Evolutionary conservation across 1,284 basidiomycete genomes (phyloP).

Genomic region (Fomitopsis betulina): DNA sequence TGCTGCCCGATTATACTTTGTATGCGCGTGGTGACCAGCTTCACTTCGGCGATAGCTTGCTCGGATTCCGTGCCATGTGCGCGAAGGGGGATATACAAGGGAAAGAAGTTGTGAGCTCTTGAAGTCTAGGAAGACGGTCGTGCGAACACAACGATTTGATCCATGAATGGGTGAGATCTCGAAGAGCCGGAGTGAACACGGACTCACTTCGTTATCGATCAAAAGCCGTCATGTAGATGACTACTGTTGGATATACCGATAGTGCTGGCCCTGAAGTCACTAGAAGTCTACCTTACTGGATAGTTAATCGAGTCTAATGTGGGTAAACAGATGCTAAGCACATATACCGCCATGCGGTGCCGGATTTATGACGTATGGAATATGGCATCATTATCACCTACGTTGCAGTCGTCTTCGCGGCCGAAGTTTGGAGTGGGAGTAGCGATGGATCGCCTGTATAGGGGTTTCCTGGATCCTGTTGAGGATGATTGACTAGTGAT

Average conservation of each 20-base stretch:
- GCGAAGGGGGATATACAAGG: neutral
- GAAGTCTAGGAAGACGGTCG: neutral
- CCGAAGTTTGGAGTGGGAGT: neutral
- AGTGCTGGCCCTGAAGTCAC: too few relatives aligned
- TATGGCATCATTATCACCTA: neutral
- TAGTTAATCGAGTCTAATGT: neutral
- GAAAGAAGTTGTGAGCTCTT: neutral
- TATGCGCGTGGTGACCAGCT: neutral
- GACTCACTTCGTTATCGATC: neutral
- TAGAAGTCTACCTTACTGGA: neutral
- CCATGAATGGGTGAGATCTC: neutral
- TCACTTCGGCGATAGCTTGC: neutral
- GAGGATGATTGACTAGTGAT: neutral
- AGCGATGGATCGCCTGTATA: neutral
- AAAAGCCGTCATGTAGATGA: too few relatives aligned
- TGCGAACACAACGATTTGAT: too few relatives aligned
- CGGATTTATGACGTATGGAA: neutral
- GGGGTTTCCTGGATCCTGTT: neutral
- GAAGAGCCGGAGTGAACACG: neutral
- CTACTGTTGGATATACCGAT: too few relatives aligned
- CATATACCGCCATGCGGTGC: neutral
- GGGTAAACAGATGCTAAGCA: neutral
- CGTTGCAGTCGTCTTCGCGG: neutral
- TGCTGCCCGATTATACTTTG: too few relatives aligned
- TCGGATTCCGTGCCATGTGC: neutral